Base-by-base conservation (phyloP, 2,329 filamentous ascomycete genomes). In the Aspergillus sp. region DNA sequence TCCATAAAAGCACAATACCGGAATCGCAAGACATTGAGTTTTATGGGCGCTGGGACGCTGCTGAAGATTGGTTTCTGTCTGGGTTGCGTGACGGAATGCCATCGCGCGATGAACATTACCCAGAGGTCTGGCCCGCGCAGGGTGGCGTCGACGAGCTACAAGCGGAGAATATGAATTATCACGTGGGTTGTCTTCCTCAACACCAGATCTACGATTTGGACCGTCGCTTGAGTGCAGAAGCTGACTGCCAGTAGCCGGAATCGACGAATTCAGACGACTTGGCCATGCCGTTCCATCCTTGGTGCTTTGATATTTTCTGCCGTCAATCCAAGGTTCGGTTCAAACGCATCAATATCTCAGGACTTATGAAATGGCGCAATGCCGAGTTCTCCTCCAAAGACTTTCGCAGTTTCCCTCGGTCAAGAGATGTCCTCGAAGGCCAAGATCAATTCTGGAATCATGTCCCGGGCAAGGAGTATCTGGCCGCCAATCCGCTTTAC, bases 301-400 rank as follows among this genome's bases (percentile, higher is more conserved):
- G 57, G 58, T 59, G 58, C 36, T 61, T 62, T 21, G 57, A 60
- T 48, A 60, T 60, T 16, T 58, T 59, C 38, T 54, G 44, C 16
- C 55, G 55, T 4, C 57, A 54, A 38, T 57, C 58, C 2, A 54
- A 57, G 42, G 14, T n/a, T 16, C 52, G 42, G 2, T 57, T 62
- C 23, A 32, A 47, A 14, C 13, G n/a, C 5, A 20, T 60, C 10
- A 53, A 58, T 16, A 7, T 49, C 1, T 19, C 45, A 1, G 50
- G 53, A 0, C 50, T 61, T 2, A 56, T 59, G 36, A 52, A 48
- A 3, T 61, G 55, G 56, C 58, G 58, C 3, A 56, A 60, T 38
- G 20, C 54, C 1, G 55, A 58, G 9, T 54, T 43, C 29, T 45
- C 45, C 6, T 49, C 9, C 4, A 13, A 41, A n/a, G 40, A 29